Percentiles rank a stretch among this genome's conserved stretches.
These are phyloP conservation scores for Lasiodiplodia citricola DNA, from an alignment of 2,329 filamentous ascomycete species.

Conservation along the genomic window DNA sequence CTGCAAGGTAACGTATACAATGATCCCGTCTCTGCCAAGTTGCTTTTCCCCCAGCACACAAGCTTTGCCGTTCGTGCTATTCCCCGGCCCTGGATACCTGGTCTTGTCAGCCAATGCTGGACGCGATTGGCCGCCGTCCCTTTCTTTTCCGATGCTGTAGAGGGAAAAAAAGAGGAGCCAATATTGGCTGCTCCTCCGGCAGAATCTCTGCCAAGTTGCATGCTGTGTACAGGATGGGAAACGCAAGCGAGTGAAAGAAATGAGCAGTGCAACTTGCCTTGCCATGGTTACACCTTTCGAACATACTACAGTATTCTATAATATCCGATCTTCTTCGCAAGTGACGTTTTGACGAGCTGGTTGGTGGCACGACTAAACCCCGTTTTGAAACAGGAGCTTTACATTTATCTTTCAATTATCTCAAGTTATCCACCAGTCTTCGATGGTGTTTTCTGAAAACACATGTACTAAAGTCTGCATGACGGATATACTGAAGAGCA, in stretches of 20 bases:
- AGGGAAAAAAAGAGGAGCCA: not conserved
- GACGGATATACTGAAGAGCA: not conserved
- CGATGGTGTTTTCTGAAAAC: not conserved
- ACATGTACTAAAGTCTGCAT: not conserved
- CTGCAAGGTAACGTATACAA: conserved; percentile 10
- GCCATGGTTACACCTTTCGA: not conserved
- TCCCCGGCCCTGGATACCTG: not conserved
- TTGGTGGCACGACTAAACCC: not conserved
- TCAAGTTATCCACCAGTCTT: not conserved
- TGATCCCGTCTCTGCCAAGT: conserved; percentile 5
- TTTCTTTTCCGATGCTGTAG: not conserved
- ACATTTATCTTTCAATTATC: not conserved
- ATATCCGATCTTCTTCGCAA: conserved; percentile 12
- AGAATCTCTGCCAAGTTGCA: not conserved
- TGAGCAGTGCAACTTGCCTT: not conserved
- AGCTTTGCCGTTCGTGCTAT: not conserved
- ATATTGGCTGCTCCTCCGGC: not conserved
- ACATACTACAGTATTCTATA: not conserved
- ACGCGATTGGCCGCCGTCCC: not conserved
- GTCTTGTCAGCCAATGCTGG: not conserved
- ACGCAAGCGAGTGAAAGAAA: not conserved
- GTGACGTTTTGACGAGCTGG: not conserved
- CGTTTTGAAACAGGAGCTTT: not conserved
- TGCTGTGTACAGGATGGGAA: not conserved
- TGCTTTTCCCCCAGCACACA: not conserved